Evolutionary conservation across 768 basidiomycete species (phyloP).

Genomic region (Leccinum longicurvipes): DNA sequence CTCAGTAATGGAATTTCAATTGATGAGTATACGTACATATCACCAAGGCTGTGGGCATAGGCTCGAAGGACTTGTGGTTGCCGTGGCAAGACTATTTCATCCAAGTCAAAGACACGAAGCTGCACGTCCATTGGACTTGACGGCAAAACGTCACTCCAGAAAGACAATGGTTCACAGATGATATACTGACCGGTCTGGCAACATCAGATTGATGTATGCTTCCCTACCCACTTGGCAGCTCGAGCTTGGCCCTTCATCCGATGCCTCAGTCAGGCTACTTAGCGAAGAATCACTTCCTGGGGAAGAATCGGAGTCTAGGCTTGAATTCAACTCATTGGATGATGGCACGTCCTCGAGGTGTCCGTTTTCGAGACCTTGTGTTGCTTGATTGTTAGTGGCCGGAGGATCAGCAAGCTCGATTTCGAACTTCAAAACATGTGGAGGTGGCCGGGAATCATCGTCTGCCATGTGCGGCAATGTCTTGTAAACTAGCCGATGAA

Average conservation of each 20-base stretch:
- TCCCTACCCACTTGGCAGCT: constrained; percentile 38
- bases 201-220: constrained; percentile 44
- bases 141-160: constrained; percentile 9
- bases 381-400: background rate
- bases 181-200: constrained; percentile 51
- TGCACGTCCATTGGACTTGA: constrained; percentile 57
- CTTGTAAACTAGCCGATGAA: constrained; percentile 51
- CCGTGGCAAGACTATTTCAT: constrained; percentile 23
- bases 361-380: background rate
- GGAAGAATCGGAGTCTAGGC: background rate
- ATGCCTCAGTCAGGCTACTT: background rate
- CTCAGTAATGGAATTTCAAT: constrained; percentile 1
- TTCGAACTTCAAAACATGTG: constrained; percentile 39
- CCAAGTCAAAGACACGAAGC: constrained; percentile 39
- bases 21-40: constrained; percentile 38
- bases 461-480: constrained; percentile 24
- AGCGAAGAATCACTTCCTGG: background rate
- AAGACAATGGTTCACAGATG: background rate
- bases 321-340: background rate
- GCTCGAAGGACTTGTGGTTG: constrained; percentile 41
- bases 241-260: constrained; percentile 2
- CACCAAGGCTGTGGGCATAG: constrained; percentile 39
- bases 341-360: background rate
- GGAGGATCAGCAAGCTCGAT: constrained; percentile 24
- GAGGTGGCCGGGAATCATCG: constrained; percentile 7